phyloP scores from a whole-genome alignment of 2,329 filamentous ascomycete species.

The Monilinia fructicola region DNA sequence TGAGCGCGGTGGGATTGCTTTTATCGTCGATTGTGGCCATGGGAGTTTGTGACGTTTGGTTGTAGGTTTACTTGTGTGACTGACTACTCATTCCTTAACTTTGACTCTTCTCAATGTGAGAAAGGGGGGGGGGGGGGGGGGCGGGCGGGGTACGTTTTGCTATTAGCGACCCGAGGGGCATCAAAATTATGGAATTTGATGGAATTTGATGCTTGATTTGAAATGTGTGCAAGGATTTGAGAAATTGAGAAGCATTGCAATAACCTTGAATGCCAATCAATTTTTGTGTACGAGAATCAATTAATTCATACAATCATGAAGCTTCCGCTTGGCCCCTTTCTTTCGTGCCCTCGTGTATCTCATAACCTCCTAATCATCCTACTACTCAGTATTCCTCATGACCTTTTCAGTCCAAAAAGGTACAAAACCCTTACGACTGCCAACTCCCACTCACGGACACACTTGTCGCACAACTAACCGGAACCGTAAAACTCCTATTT shows the following conservation, averaged over 20 bases:
- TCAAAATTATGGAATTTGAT: neutral
- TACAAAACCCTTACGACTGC: slow-evolving; percentile 23
- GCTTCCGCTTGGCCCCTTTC: neutral
- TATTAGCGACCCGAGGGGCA: neutral
- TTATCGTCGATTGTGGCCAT: neutral
- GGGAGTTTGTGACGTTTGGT: neutral
- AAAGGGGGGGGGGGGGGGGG: too few species aligned
- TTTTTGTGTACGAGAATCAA: neutral
- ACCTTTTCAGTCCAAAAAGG: neutral
- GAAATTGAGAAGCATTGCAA: neutral
- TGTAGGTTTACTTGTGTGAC: neutral
- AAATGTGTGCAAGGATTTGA: too few species aligned
- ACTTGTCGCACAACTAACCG: slow-evolving; percentile 32
- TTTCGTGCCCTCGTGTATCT: neutral
- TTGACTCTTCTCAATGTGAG: neutral
- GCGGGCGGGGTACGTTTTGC: neutral
- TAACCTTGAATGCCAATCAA: slow-evolving; percentile 2
- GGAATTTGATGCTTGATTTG: neutral
- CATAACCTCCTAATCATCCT: neutral
- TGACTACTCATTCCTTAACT: neutral
- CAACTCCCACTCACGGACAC: slow-evolving; percentile 33
- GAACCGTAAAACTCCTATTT: slow-evolving; percentile 38
- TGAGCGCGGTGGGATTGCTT: slow-evolving; percentile 30
- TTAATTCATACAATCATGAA: neutral
- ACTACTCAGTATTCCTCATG: neutral